Evolutionary conservation across 495 filamentous ascomycete genomes (phyloP), one percentile per base, ranked within the genome.

Genomic region (Annulohypoxylon nitens): DNA sequence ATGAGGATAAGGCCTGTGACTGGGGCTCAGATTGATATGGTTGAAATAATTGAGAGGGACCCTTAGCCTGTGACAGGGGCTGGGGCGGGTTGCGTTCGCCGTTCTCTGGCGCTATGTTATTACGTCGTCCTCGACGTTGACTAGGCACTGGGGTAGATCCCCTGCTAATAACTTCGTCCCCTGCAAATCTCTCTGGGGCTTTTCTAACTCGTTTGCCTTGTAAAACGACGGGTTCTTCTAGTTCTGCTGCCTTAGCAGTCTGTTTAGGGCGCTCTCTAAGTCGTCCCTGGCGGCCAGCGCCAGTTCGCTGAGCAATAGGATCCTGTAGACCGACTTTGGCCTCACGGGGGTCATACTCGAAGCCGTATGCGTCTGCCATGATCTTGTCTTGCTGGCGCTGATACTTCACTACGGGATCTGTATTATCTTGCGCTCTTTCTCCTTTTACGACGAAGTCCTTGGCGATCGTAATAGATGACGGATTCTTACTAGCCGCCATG

Each of bases 241-340:
- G 79, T 39, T 86, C 84, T 4, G 84, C 83, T 11, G 79, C 84
- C 66, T 84, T 85, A 50, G 82, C 82, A 0, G 83, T 86, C 60
- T 81, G 79, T 62, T 81, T 85, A 4, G 78, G 78, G 54, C 82
- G 80, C n/a, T 84, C 80, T 25, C 84, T 80, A 20, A 86, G 75
- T 30, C 84, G 73, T 50, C 79, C 78, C 70, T 84, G 79, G n/a
- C 79, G 67, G 12, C 67, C 75, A 39, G 81, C 74, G 36, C 83
- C 84, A 54, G 79, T 79, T 23, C 82, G 84, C 62, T 86, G 84
- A 36, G 81, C 82, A 12, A 82, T 75, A 0, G 84, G 84, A 45
- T 86, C 81, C 47, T 86, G 84, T 2, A 69, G 71, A 20, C 83
- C 84, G 14, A 86, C 70, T 51, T 73, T 80, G 33, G 77, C 73